Conservation (phyloP, 2,329 filamentous ascomycete genomes). For the Aureobasidium sp. region DNA sequence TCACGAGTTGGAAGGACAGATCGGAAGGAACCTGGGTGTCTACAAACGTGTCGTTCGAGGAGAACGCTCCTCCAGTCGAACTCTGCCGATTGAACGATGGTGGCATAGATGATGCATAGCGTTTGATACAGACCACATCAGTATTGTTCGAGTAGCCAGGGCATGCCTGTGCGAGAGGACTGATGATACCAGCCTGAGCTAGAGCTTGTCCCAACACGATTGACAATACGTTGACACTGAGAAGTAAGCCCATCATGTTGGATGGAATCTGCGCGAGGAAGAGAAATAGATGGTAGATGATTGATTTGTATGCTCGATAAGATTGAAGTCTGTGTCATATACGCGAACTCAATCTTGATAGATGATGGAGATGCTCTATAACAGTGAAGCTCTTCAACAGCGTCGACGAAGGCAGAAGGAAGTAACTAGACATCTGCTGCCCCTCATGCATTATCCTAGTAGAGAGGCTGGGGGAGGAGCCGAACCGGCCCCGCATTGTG, state of each 20-base stretch:
- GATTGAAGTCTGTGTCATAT: background rate
- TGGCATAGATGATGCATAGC: constrained; percentile 17
- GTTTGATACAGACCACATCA: constrained; percentile 17
- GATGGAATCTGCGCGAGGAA: background rate
- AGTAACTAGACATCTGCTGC: background rate
- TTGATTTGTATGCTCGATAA: background rate
- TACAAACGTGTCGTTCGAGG: constrained; percentile 15
- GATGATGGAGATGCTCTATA: background rate
- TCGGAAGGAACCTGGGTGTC: constrained; percentile 21
- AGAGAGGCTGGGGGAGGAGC: background rate
- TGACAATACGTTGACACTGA: background rate
- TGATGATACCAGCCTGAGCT: constrained; percentile 11
- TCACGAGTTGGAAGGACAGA: constrained; percentile 23
- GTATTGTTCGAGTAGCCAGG: constrained; percentile 11
- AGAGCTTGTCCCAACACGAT: background rate
- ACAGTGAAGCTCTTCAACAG: background rate
- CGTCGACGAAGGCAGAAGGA: background rate
- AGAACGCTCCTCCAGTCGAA: background rate
- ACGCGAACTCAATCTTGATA: no score
- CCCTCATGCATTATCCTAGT: background rate
- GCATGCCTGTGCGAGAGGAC: constrained; percentile 12
- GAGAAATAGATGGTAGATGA: background rate
- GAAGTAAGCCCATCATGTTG: background rate
- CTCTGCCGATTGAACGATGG: constrained; percentile 13
- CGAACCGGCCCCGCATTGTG: constrained; percentile 1